A percentile compares a stretch with the other conserved stretches of the same genome.
phyloP scores from a whole-genome alignment of 495 filamentous ascomycete species.

The Hypoxylon rickii region DNA sequence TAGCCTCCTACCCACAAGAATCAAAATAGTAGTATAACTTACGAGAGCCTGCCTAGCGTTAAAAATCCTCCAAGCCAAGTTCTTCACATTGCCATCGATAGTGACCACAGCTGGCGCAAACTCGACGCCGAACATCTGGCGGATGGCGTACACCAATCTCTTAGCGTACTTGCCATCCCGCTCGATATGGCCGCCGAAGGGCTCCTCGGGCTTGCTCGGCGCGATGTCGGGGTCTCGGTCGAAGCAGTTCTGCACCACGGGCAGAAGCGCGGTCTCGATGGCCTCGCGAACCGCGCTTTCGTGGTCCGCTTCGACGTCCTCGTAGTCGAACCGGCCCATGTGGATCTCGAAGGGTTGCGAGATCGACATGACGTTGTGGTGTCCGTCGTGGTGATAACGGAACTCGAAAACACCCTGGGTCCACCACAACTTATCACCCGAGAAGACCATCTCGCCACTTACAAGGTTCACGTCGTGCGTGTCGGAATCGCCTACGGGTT shows the following conservation, averaged over 20 bases:
- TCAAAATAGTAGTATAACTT: constrained; percentile 44
- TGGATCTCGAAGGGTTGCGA: constrained; percentile 91
- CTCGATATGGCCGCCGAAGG: constrained; percentile 81
- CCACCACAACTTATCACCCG: constrained; percentile 96
- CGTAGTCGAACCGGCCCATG: constrained; percentile 75
- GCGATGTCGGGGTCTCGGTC: constrained; percentile 92
- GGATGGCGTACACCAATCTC: constrained; percentile 89
- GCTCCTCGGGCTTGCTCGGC: constrained; percentile 76
- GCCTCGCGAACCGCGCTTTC: constrained; percentile 43
- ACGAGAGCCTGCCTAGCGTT: constrained; percentile 95
- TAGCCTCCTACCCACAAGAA: not conserved
- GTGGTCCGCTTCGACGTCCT: constrained; percentile 53
- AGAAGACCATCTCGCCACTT: constrained; percentile 82
- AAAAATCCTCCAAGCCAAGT: constrained; percentile 92
- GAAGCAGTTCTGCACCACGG: constrained; percentile 86
- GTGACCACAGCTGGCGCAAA: constrained; percentile 91
- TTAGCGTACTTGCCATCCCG: constrained; percentile 86
- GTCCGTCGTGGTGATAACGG: constrained; percentile 92
- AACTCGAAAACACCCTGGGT: constrained; percentile 94
- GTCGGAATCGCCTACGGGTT: constrained; percentile 53
- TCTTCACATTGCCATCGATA: constrained; percentile 88
- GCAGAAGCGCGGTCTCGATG: constrained; percentile 77
- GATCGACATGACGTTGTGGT: constrained; percentile 95
- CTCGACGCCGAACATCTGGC: constrained; percentile 97
- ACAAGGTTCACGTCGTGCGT: constrained; percentile 56